Conservation (phyloP, 2,329 filamentous ascomycete genomes). For the Talaromyces albobiverticillius region DNA sequence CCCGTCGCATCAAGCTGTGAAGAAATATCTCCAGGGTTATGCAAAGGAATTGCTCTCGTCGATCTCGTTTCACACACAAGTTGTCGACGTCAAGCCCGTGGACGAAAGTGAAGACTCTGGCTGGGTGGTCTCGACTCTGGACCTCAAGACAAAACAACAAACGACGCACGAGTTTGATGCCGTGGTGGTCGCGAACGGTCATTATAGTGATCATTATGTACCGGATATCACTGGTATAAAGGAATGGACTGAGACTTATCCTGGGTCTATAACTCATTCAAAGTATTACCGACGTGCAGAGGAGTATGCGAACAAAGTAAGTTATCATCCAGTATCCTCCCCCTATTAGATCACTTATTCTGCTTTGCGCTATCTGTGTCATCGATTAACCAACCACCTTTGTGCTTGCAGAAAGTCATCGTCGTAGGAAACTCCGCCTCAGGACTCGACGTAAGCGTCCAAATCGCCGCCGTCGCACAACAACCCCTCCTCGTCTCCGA, state of each 20-base stretch:
- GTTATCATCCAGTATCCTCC: slow-evolving; percentile 15
- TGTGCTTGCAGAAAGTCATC: slow-evolving; percentile 60
- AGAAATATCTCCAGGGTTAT: slow-evolving; percentile 71
- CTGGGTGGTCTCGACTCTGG: slow-evolving; percentile 62
- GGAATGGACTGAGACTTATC: slow-evolving; percentile 59
- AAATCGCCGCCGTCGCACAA: slow-evolving; percentile 63
- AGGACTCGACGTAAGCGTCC: slow-evolving; percentile 75
- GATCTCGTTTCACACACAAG: slow-evolving; percentile 68
- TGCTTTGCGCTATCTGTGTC: not conserved
- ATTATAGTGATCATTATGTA: slow-evolving; percentile 68
- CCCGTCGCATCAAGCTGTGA: slow-evolving; percentile 68
- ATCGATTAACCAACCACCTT: not conserved
- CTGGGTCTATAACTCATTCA: slow-evolving; percentile 66
- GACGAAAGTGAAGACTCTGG: slow-evolving; percentile 29
- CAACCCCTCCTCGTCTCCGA: slow-evolving; percentile 64
- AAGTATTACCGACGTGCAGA: slow-evolving; percentile 73
- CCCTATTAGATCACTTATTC: not conserved
- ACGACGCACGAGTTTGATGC: slow-evolving; percentile 63
- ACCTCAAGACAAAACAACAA: slow-evolving; percentile 45
- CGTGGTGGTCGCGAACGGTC: slow-evolving; percentile 71
- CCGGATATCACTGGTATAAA: slow-evolving; percentile 61
- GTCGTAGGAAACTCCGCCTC: slow-evolving; percentile 83
- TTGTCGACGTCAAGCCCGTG: slow-evolving; percentile 56
- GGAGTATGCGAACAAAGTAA: slow-evolving; percentile 59
- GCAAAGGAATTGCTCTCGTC: slow-evolving; percentile 64